Percentiles rank a stretch among this genome's conserved stretches.
These are phyloP conservation scores for Ustilaginoidea virens DNA, from an alignment of 2,329 filamentous ascomycete species.

Conservation along the genomic window DNA sequence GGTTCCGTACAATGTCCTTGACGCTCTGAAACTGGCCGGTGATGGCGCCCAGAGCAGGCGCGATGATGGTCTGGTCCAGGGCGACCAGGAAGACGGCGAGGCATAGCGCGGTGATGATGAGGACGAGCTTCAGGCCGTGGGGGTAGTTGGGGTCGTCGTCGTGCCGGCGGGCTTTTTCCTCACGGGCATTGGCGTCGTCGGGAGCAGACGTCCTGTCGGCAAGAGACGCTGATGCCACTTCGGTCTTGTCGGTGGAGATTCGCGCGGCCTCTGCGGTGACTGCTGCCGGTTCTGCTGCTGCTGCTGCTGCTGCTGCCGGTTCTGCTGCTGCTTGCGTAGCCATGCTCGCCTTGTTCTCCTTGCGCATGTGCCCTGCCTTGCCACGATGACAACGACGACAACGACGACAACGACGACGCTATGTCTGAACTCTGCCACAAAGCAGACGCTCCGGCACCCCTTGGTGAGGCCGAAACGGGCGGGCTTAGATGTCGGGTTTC, in stretches of 20 bases:
- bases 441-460: no score
- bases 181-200: slow-evolving; percentile 3
- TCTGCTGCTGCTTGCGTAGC: no score
- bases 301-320: no score
- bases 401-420: background rate
- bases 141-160: slow-evolving; percentile 20
- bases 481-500: no score
- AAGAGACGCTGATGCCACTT: slow-evolving; percentile 13
- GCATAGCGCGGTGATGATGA: slow-evolving; percentile 28
- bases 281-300: no score
- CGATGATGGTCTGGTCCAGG: slow-evolving; percentile 36
- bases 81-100: slow-evolving; percentile 33
- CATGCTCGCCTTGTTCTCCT: no score
- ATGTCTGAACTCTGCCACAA: no score
- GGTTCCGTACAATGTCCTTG: slow-evolving; percentile 27
- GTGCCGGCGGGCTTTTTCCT: slow-evolving; percentile 6
- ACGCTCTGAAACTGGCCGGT: slow-evolving; percentile 27
- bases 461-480: no score
- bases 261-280: slow-evolving; percentile 5
- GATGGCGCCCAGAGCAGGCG: slow-evolving; percentile 36
- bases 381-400: no score
- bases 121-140: slow-evolving; percentile 19
- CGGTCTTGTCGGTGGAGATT: slow-evolving; percentile 16
- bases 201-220: background rate
- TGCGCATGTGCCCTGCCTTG: no score